phyloP scores from a whole-genome alignment of 129 eudicot genomes.

The Escallonia rubra region DNA sequence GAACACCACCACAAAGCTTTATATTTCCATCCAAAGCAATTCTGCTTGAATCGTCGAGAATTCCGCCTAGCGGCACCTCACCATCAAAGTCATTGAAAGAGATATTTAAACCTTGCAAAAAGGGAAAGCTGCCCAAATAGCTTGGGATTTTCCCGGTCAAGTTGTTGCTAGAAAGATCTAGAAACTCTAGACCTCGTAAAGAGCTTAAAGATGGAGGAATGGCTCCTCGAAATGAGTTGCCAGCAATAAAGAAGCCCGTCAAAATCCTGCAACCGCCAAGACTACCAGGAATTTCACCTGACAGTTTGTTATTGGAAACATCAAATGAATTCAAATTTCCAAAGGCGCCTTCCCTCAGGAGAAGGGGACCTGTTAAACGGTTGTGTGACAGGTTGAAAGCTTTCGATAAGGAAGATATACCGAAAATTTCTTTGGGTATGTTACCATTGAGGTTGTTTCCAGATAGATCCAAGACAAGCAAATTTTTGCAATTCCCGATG shows the following conservation, averaged over 20 bases:
- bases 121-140: not conserved
- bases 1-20: constrained; percentile 19
- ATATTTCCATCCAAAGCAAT: constrained; percentile 7
- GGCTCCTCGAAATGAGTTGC: constrained; percentile 11
- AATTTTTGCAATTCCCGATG: constrained; percentile 9
- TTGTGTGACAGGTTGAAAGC: not conserved
- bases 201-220: constrained; percentile 10
- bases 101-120: not conserved
- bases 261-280: not conserved
- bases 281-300: constrained; percentile 14
- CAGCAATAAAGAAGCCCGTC: not conserved
- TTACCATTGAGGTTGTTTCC: constrained; percentile 8
- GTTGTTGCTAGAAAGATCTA: constrained; percentile 24
- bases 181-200: constrained; percentile 7
- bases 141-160: constrained; percentile 20
- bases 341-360: constrained; percentile 10
- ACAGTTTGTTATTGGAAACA: constrained; percentile 17
- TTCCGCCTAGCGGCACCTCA: constrained; percentile 12
- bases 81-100: constrained; percentile 20
- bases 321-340: not conserved
- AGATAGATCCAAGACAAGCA: not conserved
- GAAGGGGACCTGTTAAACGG: constrained; percentile 4
- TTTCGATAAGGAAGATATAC: constrained; percentile 5
- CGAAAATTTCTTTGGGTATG: constrained; percentile 12
- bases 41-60: constrained; percentile 3